Evolutionary conservation across 1,139 yeast species (phyloP).

Genomic region (Geotrichum aggregatum): DNA sequence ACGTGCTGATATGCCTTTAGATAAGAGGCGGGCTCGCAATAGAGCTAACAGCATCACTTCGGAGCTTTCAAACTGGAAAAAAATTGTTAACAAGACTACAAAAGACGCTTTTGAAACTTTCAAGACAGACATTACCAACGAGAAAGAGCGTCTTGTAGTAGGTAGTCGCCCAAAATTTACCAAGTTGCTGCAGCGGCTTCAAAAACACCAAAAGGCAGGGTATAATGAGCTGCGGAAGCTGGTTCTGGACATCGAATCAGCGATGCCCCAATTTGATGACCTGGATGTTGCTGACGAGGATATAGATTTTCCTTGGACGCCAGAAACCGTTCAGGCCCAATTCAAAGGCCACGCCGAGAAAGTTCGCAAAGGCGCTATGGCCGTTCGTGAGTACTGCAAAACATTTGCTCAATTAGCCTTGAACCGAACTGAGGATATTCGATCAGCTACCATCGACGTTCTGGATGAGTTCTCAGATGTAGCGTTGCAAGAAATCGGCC

Average conservation of each 20-base stretch:
- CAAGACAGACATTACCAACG: constrained; percentile 35
- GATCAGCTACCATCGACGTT: constrained; percentile 39
- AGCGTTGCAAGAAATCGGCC: constrained; percentile 38
- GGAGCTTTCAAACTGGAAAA: constrained; percentile 28
- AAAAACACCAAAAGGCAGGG: constrained; percentile 24
- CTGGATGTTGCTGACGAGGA: constrained; percentile 22
- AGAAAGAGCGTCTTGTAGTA: constrained; percentile 28
- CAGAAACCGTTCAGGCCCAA: constrained; percentile 29
- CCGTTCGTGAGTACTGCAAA: constrained; percentile 35
- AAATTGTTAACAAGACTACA: constrained; percentile 33
- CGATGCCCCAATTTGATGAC: constrained; percentile 24
- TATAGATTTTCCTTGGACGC: constrained; percentile 23
- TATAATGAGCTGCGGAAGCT: constrained; percentile 13
- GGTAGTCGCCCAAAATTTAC: constrained; percentile 31
- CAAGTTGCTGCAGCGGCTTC: constrained; percentile 27
- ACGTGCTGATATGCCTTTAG: constrained; percentile 11
- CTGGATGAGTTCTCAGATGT: constrained; percentile 42
- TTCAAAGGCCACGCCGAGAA: constrained; percentile 33
- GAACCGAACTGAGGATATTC: constrained; percentile 36
- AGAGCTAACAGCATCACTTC: constrained; percentile 16
- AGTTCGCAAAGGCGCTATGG: constrained; percentile 33
- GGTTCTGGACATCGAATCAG: constrained; percentile 23
- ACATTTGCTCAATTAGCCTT: constrained; percentile 35
- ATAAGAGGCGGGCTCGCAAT: constrained; percentile 16
- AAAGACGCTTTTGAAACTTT: constrained; percentile 34